Conservation (phyloP, 1,139 yeast species). For the Yamadazyma oceani region DNA sequence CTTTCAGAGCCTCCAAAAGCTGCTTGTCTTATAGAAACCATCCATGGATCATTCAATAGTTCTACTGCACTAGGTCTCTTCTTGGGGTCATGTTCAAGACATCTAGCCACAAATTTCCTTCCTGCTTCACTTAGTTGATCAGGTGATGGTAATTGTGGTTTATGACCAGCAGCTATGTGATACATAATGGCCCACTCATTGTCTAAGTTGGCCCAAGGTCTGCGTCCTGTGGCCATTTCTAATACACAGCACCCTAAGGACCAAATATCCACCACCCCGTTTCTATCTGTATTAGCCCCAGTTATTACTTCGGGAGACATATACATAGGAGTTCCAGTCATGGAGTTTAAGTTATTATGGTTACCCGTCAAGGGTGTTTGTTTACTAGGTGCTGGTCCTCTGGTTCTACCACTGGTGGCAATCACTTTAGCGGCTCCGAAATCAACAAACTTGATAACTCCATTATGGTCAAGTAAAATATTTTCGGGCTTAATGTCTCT, state of each 20-base stretch:
- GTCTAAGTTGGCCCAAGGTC: constrained; percentile 90
- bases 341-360: constrained; percentile 40
- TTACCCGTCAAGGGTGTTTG: constrained; percentile 16
- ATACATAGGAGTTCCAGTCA: constrained; percentile 98
- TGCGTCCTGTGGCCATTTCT: constrained; percentile 80
- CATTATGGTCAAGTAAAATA: constrained; percentile 84
- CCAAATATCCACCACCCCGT: constrained; percentile 83
- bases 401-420: constrained; percentile 63
- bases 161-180: constrained; percentile 94
- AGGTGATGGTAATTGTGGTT: constrained; percentile 78
- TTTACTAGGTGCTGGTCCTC: constrained; percentile 22
- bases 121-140: constrained; percentile 82
- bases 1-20: constrained; percentile 56
- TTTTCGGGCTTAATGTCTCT: constrained; percentile 97
- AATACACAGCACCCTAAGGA: constrained; percentile 79
- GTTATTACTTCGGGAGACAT: constrained; percentile 98
- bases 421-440: constrained; percentile 97
- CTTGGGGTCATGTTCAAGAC: constrained; percentile 81
- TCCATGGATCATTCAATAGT: constrained; percentile 88
- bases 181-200: constrained; percentile 99
- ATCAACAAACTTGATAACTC: constrained; percentile 92
- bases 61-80: constrained; percentile 84
- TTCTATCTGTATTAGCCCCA: constrained; percentile 64
- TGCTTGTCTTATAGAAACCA: constrained; percentile 65
- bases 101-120: constrained; percentile 64